Conservation (phyloP, 805 yeast genomes). For the Kodamaea sagamina region DNA sequence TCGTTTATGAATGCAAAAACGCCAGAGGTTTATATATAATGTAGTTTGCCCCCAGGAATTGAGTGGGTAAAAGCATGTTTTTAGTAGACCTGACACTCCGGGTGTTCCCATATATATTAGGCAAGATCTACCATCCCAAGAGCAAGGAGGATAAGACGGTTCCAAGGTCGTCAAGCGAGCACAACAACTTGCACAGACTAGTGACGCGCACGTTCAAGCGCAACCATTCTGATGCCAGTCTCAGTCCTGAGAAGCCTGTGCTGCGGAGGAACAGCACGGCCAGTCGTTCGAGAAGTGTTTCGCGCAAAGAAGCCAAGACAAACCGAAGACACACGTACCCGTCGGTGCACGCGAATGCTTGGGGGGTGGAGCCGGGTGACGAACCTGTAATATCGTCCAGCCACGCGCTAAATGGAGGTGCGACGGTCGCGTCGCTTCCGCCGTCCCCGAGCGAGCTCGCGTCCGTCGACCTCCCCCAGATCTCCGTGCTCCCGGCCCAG, state of each 20-base stretch:
- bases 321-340: constrained; percentile 8
- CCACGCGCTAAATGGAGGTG: constrained; percentile 6
- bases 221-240: constrained; percentile 7
- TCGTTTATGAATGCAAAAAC: constrained; percentile 6
- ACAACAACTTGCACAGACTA: constrained; percentile 7
- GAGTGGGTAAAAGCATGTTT: constrained; percentile 1
- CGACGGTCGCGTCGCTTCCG: background rate
- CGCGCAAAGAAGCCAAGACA: background rate
- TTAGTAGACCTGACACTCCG: constrained; percentile 4
- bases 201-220: constrained; percentile 5
- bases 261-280: background rate
- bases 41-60: background rate
- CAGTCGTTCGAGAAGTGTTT: background rate
- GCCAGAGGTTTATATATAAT: background rate
- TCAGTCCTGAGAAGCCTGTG: background rate
- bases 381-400: constrained; percentile 7
- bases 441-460: background rate
- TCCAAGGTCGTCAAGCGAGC: constrained; percentile 3
- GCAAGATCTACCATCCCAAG: constrained; percentile 4
- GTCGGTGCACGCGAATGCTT: background rate
- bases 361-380: background rate
- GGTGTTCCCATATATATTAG: constrained; percentile 3
- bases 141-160: background rate
- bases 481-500: too few species aligned
- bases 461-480: too few species aligned